Evolutionary conservation across 2,329 filamentous ascomycete species (phyloP), one percentile per base, ranked within the genome.

Genomic region (Mycosphaerella sp.): DNA sequence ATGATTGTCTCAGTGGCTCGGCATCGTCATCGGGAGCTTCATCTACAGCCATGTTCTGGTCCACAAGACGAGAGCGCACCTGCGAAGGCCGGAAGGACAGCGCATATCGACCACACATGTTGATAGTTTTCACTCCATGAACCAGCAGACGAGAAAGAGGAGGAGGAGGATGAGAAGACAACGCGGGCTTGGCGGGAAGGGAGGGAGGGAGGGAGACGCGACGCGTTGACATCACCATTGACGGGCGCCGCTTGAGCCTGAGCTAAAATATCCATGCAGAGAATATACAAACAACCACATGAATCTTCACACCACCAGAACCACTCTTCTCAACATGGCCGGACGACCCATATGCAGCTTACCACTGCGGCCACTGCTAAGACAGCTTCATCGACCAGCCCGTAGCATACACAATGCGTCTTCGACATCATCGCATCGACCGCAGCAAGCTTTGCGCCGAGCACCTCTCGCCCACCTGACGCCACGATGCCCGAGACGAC

Each of bases 31-130:
- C 51, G 16, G 39, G 39, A 5, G 16, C 39, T 39, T 53, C 50
- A 51, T 84, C 77, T 2, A 88, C 81, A 2, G 77, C 79, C 80
- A 95, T 87, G 55, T 84, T 76, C 61, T 89, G 79, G 32, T 89
- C 77, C 62, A 87, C 78, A 6, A 96, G 75, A 66, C 86, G 82
- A 49, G 77, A 79, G 46, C 85, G 84, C 52, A 95, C 78, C 66
- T 89, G 85, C 18, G 83, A 85, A 32, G 87, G 84, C 56, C 87
- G 80, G 49, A 68, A 59, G 16, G 55, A 59, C 56, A 86, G 66
- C 17, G 76, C 80, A 65, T 87, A 87, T 53, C 84, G 75, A 14
- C 84, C 84, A 66, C 84, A 87, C 84, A 87, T 87, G 25, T 27
- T 44, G 43, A 45, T n/a, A 12, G 21, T 18, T 28, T 6, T 42